Percentiles rank a stretch among this genome's conserved stretches.
Evolutionary conservation across 208 protist species (phyloP).

Genomic region (Phytomonas sp.): DNA sequence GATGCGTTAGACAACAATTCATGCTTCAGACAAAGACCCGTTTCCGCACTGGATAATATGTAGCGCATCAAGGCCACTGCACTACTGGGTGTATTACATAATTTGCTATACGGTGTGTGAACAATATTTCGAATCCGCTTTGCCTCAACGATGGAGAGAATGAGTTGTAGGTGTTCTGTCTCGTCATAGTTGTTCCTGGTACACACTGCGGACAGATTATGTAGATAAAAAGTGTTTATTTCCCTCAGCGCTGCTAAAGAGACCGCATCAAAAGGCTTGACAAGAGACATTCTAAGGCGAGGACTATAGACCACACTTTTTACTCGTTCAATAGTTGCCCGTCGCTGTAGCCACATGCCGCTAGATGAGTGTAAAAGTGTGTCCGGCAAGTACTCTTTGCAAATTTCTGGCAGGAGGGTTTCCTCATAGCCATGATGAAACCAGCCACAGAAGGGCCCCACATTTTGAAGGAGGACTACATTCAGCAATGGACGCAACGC

Average conservation of each 20-base stretch:
- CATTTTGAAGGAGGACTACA: not conserved
- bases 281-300: not conserved
- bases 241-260: not conserved
- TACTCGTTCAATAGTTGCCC: not conserved
- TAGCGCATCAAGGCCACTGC: not conserved
- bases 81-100: not conserved
- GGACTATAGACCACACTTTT: not conserved
- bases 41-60: not conserved
- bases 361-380: not conserved
- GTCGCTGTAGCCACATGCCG: not conserved
- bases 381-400: not conserved
- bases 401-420: not conserved
- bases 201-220: not conserved
- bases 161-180: not conserved
- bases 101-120: not conserved
- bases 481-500: not conserved
- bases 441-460: not conserved
- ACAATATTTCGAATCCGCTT: not conserved
- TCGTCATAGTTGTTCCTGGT: not conserved
- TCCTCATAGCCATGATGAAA: not conserved
- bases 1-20: not conserved
- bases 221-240: not conserved
- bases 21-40: not conserved
- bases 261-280: not conserved
- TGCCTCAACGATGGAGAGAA: not conserved